Percentiles rank a stretch among this genome's conserved stretches.
These are phyloP conservation scores for Botrytis medusae DNA, from an alignment of 2,329 filamentous ascomycete genomes.

Conservation along the genomic window DNA sequence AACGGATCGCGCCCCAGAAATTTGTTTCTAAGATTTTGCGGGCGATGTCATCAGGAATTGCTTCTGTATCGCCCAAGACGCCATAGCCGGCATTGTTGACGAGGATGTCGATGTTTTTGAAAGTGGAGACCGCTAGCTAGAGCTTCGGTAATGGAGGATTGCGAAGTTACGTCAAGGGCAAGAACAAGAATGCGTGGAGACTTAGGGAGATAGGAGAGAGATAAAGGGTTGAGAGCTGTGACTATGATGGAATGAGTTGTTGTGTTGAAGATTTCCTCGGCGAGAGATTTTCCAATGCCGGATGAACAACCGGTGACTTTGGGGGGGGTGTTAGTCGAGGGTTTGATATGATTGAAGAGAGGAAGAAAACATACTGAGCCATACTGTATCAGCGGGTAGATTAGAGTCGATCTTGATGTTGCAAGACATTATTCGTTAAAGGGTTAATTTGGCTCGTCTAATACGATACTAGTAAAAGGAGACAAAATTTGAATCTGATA, in stretches of 20 bases:
- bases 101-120: slow-evolving; percentile 53
- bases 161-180: slow-evolving; percentile 49
- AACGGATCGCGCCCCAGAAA: slow-evolving; percentile 23
- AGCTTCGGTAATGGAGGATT: slow-evolving; percentile 39
- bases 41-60: slow-evolving; percentile 35
- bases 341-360: background rate
- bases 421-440: background rate
- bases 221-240: slow-evolving; percentile 47
- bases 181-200: slow-evolving; percentile 45
- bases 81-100: slow-evolving; percentile 52
- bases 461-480: background rate
- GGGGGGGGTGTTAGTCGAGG: background rate
- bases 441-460: background rate
- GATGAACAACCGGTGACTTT: slow-evolving; percentile 49
- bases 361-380: background rate
- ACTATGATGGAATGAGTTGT: slow-evolving; percentile 45
- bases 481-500: background rate
- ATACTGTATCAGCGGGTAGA: slow-evolving; percentile 11
- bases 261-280: slow-evolving; percentile 41
- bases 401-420: background rate
- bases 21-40: slow-evolving; percentile 42
- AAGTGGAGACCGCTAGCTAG: slow-evolving; percentile 45
- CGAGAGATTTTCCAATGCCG: slow-evolving; percentile 44
- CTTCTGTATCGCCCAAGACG: slow-evolving; percentile 52
- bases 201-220: slow-evolving; percentile 44